Base-by-base conservation (phyloP, 805 yeast genomes). In the Tetrapisispora arboricola region DNA sequence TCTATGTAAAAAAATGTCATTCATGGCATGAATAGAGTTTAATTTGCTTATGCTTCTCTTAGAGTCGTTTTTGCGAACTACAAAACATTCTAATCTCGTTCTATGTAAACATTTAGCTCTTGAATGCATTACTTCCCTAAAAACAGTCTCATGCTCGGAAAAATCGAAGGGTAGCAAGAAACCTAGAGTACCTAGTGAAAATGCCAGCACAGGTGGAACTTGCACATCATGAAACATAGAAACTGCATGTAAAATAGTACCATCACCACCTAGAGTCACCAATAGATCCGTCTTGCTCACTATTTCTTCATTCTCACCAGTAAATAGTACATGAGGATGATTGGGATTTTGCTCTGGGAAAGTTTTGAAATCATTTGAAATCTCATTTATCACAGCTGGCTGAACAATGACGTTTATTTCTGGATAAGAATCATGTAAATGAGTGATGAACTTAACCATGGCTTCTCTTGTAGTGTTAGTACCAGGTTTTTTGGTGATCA, bases 191-290 rank as follows among this genome's bases (percentile, higher is more conserved):
- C 97, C 97, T 64, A 88, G 64, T 0, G 96, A 84, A 56, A 85
- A 87, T 21, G 94, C 78, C 38, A 88, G 63, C 0, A 88, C 84
- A 0, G 97, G 97, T 1, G 97, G 97, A 3, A 85, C 92, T 25
- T 66, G 68, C 9, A 69, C 69, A 53, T 77, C 75, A 41, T 80
- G 76, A 55, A 88, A 88, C 51, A 77, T 66, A 5, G 92, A 77
- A 0, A 86, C 90, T 0, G 90, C 95, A 41, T 88, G 73, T 33
- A 88, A 61, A 41, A 86, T 85, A 0, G 96, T 88, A 5, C 97
- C 97, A 60, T 88, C 97, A 16, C 97, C 97, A n/a, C 97, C 97
- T 30, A 88, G 61, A 0, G 95, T 83, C 8, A 88, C 87, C 29
- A 88, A 64, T 32, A 88, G 60, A 55, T 88, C 97, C 0, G 95